Conservation (phyloP, 83 land plant genomes). For the Picea abies region DNA sequence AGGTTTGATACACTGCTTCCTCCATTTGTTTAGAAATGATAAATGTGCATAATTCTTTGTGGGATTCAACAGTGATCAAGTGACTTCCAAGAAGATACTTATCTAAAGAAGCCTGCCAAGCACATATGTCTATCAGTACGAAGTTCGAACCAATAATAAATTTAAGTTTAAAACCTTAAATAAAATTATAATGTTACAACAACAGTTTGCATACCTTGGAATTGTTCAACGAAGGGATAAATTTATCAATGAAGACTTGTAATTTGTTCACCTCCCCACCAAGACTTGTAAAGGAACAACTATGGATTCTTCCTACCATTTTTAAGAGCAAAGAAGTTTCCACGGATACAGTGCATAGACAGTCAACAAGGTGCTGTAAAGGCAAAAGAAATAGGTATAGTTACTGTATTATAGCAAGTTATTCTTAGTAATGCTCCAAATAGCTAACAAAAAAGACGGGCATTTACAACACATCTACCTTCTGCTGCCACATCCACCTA, state of each 20-base stretch:
- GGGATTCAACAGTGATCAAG: constrained; percentile 3
- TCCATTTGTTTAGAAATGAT: constrained; percentile 43
- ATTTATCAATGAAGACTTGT: constrained; percentile 31
- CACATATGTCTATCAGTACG: not conserved
- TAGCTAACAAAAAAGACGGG: not conserved
- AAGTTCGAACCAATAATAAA: not conserved
- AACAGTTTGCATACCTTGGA: constrained; percentile 47
- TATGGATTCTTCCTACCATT: constrained; percentile 30
- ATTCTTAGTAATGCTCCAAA: not conserved
- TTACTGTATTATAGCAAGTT: not conserved
- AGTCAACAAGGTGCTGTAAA: constrained; percentile 55
- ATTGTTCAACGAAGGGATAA: constrained; percentile 31
- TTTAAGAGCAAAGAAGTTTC: constrained; percentile 43
- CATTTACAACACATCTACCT: constrained; percentile 34
- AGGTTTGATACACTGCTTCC: constrained; percentile 31
- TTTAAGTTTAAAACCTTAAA: not conserved
- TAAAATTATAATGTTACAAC: not conserved
- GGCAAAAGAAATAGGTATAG: not conserved
- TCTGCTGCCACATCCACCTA: constrained; percentile 64
- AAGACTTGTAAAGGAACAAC: constrained; percentile 27
- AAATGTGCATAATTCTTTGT: constrained; percentile 10
- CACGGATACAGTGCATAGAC: constrained; percentile 23
- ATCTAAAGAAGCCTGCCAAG: constrained; percentile 47
- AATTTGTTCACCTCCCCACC: constrained; percentile 23
- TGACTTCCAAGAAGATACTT: constrained; percentile 35